Percentiles rank a stretch among this genome's conserved stretches.
Evolutionary conservation across 176 grass and related monocot genomes (phyloP).

Genomic region (Zoysia japonica): DNA sequence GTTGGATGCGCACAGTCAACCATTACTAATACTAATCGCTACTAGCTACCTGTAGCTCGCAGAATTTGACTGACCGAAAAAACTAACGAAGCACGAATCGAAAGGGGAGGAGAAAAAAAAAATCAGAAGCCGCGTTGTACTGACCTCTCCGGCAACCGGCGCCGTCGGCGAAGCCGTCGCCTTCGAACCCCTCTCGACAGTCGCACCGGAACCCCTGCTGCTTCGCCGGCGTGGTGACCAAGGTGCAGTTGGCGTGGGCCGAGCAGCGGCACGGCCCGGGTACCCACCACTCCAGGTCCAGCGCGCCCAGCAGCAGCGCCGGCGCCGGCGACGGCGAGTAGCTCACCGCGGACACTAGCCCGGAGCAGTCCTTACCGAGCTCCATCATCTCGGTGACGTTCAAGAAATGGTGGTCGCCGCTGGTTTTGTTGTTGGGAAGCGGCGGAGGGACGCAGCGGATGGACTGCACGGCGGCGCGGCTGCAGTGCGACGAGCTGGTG

Average conservation of each 20-base stretch:
- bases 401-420: background rate
- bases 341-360: conserved; percentile 40
- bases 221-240: background rate
- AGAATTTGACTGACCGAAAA: conserved; percentile 41
- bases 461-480: background rate
- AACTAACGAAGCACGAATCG: background rate
- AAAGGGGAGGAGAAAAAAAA: background rate
- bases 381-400: background rate
- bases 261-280: conserved; percentile 41
- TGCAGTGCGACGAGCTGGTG: background rate
- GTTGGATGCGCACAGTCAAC: conserved; percentile 35
- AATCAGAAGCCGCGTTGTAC: background rate
- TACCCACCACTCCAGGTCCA: conserved; percentile 61
- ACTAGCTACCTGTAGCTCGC: conserved; percentile 15
- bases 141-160: conserved; percentile 55
- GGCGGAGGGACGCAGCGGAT: conserved; percentile 27
- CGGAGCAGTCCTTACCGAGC: background rate
- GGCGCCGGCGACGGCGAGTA: background rate
- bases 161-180: conserved; percentile 59
- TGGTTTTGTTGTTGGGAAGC: background rate
- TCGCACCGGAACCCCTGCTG: conserved; percentile 39
- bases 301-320: conserved; percentile 25
- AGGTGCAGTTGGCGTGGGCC: conserved; percentile 18
- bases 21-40: background rate
- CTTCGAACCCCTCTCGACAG: conserved; percentile 34